These are phyloP conservation scores for Dactylis glomerata DNA, from an alignment of 176 grass and related monocot species.

Conservation along the genomic window DNA sequence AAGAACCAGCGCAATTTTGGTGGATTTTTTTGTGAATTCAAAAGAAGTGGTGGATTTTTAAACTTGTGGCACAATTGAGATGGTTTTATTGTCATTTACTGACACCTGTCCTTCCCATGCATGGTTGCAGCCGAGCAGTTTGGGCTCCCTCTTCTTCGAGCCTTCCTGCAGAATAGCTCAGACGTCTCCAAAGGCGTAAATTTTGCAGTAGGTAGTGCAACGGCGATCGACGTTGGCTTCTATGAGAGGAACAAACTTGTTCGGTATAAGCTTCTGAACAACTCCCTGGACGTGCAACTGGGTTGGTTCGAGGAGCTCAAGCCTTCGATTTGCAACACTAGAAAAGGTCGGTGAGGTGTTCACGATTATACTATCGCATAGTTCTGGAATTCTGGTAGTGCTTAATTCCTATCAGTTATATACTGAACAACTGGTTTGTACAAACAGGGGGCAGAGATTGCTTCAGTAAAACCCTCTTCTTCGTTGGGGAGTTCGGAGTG, in stretches of 20 bases:
- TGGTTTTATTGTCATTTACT: no score
- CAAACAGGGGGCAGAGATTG: neutral
- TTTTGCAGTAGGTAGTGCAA: constrained; percentile 49
- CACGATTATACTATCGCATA: no score
- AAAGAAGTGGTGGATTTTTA: no score
- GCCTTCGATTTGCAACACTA: constrained; percentile 40
- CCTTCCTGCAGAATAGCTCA: neutral
- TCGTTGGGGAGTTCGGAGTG: constrained; percentile 22
- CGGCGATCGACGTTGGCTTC: constrained; percentile 45
- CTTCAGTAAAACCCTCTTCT: neutral
- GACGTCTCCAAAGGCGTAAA: constrained; percentile 34
- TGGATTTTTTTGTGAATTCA: no score
- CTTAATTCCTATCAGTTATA: constrained; percentile 41
- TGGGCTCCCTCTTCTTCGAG: constrained; percentile 41
- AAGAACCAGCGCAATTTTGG: no score
- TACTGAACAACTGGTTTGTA: neutral
- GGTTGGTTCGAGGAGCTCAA: constrained; percentile 51
- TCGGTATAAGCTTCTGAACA: neutral
- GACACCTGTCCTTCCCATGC: no score
- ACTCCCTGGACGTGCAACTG: constrained; percentile 40
- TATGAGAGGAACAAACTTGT: constrained; percentile 24
- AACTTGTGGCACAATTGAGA: neutral
- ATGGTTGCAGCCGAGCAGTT: constrained; percentile 37
- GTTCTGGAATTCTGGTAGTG: neutral
- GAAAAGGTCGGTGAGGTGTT: neutral